A percentile compares a stretch with the other conserved stretches of the same genome.
These are phyloP conservation scores for Eucalyptus shirleyi DNA, from an alignment of 345 rosid species.

Conservation along the genomic window DNA sequence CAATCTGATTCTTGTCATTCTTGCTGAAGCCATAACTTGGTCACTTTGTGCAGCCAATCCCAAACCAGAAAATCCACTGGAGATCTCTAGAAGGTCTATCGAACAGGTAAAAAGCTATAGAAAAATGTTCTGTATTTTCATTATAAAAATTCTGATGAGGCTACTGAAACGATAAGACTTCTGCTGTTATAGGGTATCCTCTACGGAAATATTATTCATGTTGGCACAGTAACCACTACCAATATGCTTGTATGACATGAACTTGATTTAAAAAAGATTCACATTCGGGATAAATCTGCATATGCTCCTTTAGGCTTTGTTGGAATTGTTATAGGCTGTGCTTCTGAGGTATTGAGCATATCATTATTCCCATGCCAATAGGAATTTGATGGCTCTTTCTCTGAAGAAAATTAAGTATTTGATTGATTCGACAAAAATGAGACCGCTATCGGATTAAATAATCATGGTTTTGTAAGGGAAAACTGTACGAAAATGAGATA, in stretches of 20 bases:
- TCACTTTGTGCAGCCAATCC: constrained; percentile 48
- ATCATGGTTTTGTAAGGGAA: background rate
- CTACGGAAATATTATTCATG: background rate
- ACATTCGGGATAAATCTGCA: background rate
- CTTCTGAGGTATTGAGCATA: background rate
- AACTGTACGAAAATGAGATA: background rate
- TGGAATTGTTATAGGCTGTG: background rate
- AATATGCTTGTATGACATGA: background rate
- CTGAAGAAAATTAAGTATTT: background rate
- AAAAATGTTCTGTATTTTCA: background rate
- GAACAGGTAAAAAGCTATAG: background rate
- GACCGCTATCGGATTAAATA: background rate
- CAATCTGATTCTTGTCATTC: background rate
- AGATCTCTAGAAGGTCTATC: background rate
- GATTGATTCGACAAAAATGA: background rate
- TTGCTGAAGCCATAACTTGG: background rate
- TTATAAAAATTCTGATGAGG: background rate
- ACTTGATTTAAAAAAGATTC: background rate
- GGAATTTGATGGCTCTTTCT: background rate
- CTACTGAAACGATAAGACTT: background rate
- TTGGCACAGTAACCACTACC: background rate
- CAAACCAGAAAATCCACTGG: constrained; percentile 24
- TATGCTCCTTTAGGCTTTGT: background rate
- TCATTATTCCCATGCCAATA: background rate
- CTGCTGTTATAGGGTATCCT: background rate